phyloP scores from a whole-genome alignment of 768 basidiomycete species.

The Bullera alba region DNA sequence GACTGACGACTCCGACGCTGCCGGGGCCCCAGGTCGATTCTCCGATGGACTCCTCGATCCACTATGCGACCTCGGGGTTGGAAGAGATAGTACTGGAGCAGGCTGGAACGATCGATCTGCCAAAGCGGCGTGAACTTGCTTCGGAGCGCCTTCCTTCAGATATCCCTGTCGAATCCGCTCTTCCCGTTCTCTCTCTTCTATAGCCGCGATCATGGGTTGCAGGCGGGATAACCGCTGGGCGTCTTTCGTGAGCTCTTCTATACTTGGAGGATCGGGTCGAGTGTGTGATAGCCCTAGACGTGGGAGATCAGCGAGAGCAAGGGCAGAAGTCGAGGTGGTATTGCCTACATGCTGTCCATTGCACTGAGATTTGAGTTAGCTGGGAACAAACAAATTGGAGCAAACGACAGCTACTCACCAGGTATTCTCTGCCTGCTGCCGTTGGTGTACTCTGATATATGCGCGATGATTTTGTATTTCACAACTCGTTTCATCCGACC shows the following conservation, averaged over 20 bases:
- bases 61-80: too few relatives aligned
- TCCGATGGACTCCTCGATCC: too few relatives aligned
- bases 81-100: too few relatives aligned
- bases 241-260: slow-evolving; percentile 26
- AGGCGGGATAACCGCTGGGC: slow-evolving; percentile 14
- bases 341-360: slow-evolving; percentile 36
- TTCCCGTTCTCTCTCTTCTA: slow-evolving; percentile 31
- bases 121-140: not conserved
- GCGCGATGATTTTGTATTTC: slow-evolving; percentile 26
- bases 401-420: slow-evolving; percentile 22
- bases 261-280: slow-evolving; percentile 24
- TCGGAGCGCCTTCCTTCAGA: not conserved
- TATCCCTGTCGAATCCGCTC: slow-evolving; percentile 41
- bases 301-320: not conserved
- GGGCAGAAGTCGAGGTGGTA: not conserved
- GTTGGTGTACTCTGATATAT: slow-evolving; percentile 33
- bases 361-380: slow-evolving; percentile 19
- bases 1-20: too few relatives aligned
- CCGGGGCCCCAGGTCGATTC: too few relatives aligned
- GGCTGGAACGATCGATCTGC: too few relatives aligned
- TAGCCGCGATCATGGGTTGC: slow-evolving; percentile 23
- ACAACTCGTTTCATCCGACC: slow-evolving; percentile 31
- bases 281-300: slow-evolving; percentile 37
- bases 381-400: not conserved
- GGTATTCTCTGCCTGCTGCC: slow-evolving; percentile 23